These are phyloP conservation scores for Arctostaphylos glauca DNA, from an alignment of 148 eudicot genomes.

Conservation along the genomic window DNA sequence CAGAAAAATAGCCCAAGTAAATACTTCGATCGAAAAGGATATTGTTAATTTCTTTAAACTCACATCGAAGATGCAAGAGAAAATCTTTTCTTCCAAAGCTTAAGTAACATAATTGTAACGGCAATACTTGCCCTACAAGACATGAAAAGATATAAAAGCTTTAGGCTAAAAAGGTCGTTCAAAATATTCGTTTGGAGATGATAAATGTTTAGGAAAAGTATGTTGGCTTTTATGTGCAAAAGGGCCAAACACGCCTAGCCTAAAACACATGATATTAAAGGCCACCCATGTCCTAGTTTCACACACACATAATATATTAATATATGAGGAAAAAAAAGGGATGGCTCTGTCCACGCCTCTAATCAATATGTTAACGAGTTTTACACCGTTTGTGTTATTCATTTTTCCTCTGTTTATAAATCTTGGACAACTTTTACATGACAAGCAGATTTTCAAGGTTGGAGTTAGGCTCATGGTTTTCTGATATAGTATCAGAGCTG, in stretches of 20 bases:
- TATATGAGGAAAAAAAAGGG: background rate
- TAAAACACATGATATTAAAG: background rate
- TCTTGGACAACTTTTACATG: no score
- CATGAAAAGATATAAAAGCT: background rate
- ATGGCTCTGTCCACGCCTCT: no score
- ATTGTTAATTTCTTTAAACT: background rate
- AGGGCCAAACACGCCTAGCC: background rate
- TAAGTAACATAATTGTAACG: background rate
- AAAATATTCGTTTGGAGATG: background rate
- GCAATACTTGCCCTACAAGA: conserved; percentile 3
- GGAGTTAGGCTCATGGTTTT: no score
- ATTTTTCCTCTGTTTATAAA: no score
- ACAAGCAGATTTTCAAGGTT: no score
- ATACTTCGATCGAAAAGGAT: background rate
- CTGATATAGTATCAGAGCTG: no score
- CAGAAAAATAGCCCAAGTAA: no score
- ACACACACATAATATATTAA: background rate
- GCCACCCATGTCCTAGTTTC: background rate
- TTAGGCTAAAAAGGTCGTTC: background rate
- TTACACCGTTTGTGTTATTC: no score
- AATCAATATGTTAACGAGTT: no score
- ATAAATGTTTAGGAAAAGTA: background rate
- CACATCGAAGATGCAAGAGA: background rate
- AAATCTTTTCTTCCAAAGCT: background rate
- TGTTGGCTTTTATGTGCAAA: background rate